These are phyloP conservation scores for Xylaria longipes DNA, from an alignment of 495 filamentous ascomycete genomes.

Conservation along the genomic window DNA sequence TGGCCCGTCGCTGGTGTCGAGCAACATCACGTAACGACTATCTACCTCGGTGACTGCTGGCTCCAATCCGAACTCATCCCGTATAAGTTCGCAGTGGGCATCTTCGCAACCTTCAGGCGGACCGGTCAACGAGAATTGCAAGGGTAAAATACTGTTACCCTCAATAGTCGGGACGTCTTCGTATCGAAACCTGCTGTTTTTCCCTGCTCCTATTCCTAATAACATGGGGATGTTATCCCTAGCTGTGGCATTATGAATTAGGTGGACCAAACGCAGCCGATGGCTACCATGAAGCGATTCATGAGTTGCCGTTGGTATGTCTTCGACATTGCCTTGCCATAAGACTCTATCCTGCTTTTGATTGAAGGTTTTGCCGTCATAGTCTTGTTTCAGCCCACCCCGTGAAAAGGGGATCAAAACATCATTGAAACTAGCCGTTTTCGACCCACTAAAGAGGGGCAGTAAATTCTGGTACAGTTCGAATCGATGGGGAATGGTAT, in stretches of 20 bases:
- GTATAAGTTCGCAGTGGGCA: conserved; percentile 58
- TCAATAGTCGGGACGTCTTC: conserved; percentile 39
- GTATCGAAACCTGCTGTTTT: conserved; percentile 42
- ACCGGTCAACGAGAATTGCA: conserved; percentile 55
- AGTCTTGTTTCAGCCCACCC: conserved; percentile 66
- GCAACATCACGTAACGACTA: conserved; percentile 64
- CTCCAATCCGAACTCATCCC: conserved; percentile 61
- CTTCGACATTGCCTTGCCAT: conserved; percentile 64
- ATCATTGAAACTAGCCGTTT: conserved; percentile 66
- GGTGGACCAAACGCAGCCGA: conserved; percentile 66
- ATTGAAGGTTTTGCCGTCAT: conserved; percentile 51
- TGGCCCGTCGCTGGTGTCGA: conserved; percentile 75
- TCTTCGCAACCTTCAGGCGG: conserved; percentile 54
- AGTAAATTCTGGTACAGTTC: conserved; percentile 67
- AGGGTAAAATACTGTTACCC: conserved; percentile 45
- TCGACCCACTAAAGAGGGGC: conserved; percentile 78
- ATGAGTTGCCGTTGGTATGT: conserved; percentile 40
- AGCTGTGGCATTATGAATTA: conserved; percentile 59
- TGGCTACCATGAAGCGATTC: conserved; percentile 49
- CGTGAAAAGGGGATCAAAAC: conserved; percentile 86
- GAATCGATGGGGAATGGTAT: conserved; percentile 68
- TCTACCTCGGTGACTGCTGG: conserved; percentile 39
- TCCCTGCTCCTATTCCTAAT: conserved; percentile 35
- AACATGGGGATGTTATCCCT: conserved; percentile 47
- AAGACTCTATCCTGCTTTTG: conserved; percentile 61